Base-by-base conservation (phyloP, 257 asterid species). In the Solanum rostratum region DNA sequence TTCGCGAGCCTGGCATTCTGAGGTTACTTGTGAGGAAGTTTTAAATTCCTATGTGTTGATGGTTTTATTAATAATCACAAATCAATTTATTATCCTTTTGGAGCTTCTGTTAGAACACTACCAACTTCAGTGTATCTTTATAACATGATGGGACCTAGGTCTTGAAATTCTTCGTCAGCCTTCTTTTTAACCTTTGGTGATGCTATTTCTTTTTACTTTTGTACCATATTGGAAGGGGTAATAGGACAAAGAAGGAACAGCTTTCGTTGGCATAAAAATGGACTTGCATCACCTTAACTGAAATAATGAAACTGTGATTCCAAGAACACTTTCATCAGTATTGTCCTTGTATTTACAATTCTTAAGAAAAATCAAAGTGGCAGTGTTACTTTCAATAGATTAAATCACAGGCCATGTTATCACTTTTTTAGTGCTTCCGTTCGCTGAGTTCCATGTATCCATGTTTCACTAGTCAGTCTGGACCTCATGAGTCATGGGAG, bases 1-100 rank as follows among this genome's bases (percentile, higher is more conserved):
- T 96, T 89, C 88, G 91, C 85, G 96, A 91, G 92, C 99, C 98
- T 86, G 86, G 91, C 80, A 96, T 96, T 85, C 85, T 92, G 87
- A 92, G 99, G 99, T 96, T 91, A 91, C 57, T 86, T 74, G 84
- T 84, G 45, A 19, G 49, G 53, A 24, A 46, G 41, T 57, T 83
- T 68, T 30, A 53, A 39, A 16, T 84, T 83, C 79, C 12, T n/a
- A 55, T 55, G 62, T 84, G 37, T 82, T 70, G 50, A 76, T 85
- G 54, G 29, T 82, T n/a, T 66, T 83, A 78, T 12, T 24, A 50
- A 60, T 68, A 83, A 19, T 85, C 46, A 63, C 13, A 2, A n/a
- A 50, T 62, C 62, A 62, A 62, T 41, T 14, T 82, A 24, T 52
- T 82, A 4, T 20, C 62, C 5, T 50, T 16, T 82, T 43, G 85